Evolutionary conservation across 192 early-diverging fungal species (phyloP), one percentile per base, ranked within the genome.

Genomic region (Chytriomyces hyalinus): DNA sequence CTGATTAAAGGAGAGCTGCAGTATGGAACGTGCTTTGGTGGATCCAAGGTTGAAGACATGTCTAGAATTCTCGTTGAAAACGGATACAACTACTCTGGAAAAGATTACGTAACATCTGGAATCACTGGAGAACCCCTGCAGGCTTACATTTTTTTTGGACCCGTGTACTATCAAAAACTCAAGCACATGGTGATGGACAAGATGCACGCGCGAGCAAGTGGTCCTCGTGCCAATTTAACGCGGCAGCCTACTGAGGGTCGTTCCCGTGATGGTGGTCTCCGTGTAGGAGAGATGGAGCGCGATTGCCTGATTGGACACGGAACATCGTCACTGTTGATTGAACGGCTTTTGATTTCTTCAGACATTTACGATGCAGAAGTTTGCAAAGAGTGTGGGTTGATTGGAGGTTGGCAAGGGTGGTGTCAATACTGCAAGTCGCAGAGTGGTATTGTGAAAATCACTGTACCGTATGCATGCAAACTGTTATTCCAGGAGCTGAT

Each of bases 101-200:
- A 99, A 81, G 96, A 99, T 82, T 96, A 93, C 82, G 87, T 99
- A 45, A 98, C 96, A 17, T 95, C 93, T 20, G 95, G 92, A 20
- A 91, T 90, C 72, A 88, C 87, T 20, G 87, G 97, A 59, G 96
- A 99, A 80, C 92, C 95, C 0, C 79, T 99, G 24, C 89, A 90
- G 26, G 96, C 97, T 0, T 99, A 96, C 76, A 97, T 99, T 11
- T 99, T 98, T 85, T 95, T 94, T 86, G 97, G 97, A 46, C 94
- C 95, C 7, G 92, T 97, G 15, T 88, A 97, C 80, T 99, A 99
- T 82, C 96, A 98, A 84, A 96, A 96, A 76, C 87, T 99, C 63
- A 99, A 99, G 89, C 97, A 99, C 77, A 98, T 98, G 96, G 96
- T 99, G 4, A 92, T 96, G 84, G 97, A 99, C 85, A 99, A 99